Conservation (phyloP, 108 stramenopile genomes). For the Skeletonema costatum region DNA sequence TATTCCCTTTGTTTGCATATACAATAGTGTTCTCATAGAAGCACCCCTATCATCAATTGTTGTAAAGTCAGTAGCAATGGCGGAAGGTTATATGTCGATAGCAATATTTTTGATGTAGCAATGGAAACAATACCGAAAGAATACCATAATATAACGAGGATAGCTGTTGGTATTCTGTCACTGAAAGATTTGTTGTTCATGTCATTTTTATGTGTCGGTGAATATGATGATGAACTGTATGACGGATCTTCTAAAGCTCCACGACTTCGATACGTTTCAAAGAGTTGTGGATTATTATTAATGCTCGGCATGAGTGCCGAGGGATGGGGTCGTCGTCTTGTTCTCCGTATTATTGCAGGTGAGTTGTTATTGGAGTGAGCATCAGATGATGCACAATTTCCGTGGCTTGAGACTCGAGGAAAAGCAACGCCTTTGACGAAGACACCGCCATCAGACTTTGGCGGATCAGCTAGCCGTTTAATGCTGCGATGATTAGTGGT, state of each 20-base stretch:
- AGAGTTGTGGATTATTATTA: not conserved
- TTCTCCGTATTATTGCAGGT: not conserved
- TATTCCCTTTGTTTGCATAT: constrained; percentile 6
- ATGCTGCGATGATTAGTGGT: not conserved
- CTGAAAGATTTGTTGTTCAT: not conserved
- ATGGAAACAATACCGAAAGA: constrained; percentile 79
- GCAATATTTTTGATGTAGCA: constrained; percentile 69
- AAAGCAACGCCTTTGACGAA: not conserved
- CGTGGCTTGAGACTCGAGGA: not conserved
- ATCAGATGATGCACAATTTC: not conserved
- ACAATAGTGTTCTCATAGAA: constrained; percentile 42
- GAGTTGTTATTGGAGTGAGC: not conserved
- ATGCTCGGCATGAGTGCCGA: not conserved
- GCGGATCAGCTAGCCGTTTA: not conserved
- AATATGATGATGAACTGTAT: not conserved
- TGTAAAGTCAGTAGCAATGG: constrained; percentile 62
- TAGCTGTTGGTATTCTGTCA: constrained; percentile 43
- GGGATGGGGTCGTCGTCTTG: constrained; percentile 22
- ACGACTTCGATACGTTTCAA: not conserved
- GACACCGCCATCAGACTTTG: not conserved
- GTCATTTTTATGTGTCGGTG: not conserved
- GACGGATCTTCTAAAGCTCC: not conserved
- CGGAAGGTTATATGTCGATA: constrained; percentile 44
- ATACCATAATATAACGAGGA: constrained; percentile 65
- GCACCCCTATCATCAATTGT: constrained; percentile 52